Conservation (phyloP, 2,329 filamentous ascomycete species). For the Colletotrichum sp. region DNA sequence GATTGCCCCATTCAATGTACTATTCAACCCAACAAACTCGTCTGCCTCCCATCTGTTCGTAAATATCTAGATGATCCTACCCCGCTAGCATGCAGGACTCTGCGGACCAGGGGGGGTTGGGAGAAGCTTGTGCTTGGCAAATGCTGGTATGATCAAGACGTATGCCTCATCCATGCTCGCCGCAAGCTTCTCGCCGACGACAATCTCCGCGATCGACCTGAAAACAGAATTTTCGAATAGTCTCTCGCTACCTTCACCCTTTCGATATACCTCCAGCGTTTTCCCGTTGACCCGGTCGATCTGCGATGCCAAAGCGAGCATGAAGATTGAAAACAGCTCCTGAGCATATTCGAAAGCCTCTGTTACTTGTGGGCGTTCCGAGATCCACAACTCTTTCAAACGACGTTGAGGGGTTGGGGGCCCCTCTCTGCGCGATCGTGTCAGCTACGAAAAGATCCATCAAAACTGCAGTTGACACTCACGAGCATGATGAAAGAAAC, state of each 20-base stretch:
- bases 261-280: too few species aligned
- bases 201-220: not conserved
- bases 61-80: too few species aligned
- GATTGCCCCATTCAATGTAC: too few species aligned
- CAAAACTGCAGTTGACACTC: not conserved
- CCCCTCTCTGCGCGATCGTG: too few species aligned
- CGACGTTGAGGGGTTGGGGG: too few species aligned
- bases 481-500: not conserved
- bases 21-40: too few species aligned
- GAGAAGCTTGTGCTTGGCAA: not conserved
- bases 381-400: not conserved
- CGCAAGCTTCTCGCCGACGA: not conserved
- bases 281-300: not conserved
- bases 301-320: not conserved
- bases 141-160: not conserved
- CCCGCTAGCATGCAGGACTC: too few species aligned
- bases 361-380: too few species aligned
- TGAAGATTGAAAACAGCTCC: not conserved
- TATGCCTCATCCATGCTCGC: not conserved
- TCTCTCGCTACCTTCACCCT: not conserved
- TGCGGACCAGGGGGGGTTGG: not conserved
- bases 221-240: not conserved
- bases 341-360: not conserved
- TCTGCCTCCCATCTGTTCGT: too few species aligned
- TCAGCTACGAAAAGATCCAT: too few species aligned